Evolutionary conservation across 1,139 yeast genomes (phyloP).

Genomic region (Ogataea hybrid): DNA sequence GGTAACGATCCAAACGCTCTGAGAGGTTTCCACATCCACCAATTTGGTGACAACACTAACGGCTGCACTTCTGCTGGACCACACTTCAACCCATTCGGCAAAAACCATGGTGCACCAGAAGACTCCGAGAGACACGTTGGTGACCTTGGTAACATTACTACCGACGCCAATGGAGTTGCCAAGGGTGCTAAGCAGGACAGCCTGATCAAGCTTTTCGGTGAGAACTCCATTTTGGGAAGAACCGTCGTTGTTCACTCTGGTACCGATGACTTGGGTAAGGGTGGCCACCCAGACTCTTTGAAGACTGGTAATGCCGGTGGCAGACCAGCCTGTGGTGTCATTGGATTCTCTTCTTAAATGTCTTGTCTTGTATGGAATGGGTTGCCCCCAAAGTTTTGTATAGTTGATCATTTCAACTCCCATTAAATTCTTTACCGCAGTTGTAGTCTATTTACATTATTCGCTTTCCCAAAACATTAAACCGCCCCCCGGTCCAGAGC

Average conservation of each 20-base stretch:
- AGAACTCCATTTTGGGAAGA: constrained; percentile 87
- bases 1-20: constrained; percentile 86
- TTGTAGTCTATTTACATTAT: constrained; percentile 1
- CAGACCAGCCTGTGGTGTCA: constrained; percentile 99
- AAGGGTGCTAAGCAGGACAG: constrained; percentile 81
- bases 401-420: neutral
- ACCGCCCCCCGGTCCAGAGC: constrained; percentile 43
- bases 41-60: constrained; percentile 98
- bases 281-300: constrained; percentile 90
- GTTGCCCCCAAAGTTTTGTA: neutral
- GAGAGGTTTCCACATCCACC: constrained; percentile 98
- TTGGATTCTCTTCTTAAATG: constrained; percentile 62
- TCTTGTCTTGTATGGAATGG: neutral
- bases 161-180: constrained; percentile 86
- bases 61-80: constrained; percentile 99
- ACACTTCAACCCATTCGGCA: constrained; percentile 92
- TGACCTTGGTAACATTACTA: constrained; percentile 90
- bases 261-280: constrained; percentile 93
- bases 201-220: constrained; percentile 78
- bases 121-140: constrained; percentile 93
- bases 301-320: constrained; percentile 99
- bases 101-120: constrained; percentile 93
- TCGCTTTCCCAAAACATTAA: constrained; percentile 28
- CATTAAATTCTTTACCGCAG: neutral
- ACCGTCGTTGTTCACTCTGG: constrained; percentile 96